These are phyloP conservation scores for Fusarium pininemorale DNA, from an alignment of 2,329 filamentous ascomycete genomes.

Conservation along the genomic window DNA sequence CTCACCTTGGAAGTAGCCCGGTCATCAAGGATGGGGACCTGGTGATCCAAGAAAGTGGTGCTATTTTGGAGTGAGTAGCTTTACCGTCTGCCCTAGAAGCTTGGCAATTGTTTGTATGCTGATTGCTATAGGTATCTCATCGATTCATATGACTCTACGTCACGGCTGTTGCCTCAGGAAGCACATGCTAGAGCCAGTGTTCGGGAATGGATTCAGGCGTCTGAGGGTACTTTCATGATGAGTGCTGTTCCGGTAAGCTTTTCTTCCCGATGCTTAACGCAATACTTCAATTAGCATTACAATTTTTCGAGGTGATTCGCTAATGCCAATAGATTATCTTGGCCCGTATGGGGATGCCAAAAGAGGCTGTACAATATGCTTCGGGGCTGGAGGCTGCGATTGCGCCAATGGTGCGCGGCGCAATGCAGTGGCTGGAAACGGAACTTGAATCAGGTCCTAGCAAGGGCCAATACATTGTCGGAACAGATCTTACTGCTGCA, in stretches of 20 bases:
- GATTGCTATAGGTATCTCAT: not conserved
- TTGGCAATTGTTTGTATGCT: fast-evolving
- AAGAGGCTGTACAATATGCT: not conserved
- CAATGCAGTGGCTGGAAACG: not conserved
- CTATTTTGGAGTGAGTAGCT: not conserved
- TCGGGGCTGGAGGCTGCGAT: not conserved
- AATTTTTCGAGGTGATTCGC: fast-evolving
- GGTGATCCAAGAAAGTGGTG: not conserved
- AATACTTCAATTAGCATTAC: not conserved
- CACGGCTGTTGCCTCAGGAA: not conserved
- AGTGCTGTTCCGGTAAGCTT: not conserved
- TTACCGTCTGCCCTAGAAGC: fast-evolving
- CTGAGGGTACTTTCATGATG: not conserved
- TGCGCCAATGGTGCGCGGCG: not conserved
- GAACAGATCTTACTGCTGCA: not conserved
- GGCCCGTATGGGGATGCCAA: not conserved
- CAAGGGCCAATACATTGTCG: not conserved
- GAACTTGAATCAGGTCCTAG: not conserved
- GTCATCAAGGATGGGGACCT: not conserved
- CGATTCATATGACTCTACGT: not conserved
- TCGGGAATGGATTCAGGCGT: not conserved
- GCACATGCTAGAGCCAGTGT: not conserved
- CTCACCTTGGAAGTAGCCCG: not conserved
- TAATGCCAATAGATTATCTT: not conserved
- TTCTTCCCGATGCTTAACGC: not conserved